phyloP scores from a whole-genome alignment of 2,329 filamentous ascomycete species.

The Lecanicillium sp. region DNA sequence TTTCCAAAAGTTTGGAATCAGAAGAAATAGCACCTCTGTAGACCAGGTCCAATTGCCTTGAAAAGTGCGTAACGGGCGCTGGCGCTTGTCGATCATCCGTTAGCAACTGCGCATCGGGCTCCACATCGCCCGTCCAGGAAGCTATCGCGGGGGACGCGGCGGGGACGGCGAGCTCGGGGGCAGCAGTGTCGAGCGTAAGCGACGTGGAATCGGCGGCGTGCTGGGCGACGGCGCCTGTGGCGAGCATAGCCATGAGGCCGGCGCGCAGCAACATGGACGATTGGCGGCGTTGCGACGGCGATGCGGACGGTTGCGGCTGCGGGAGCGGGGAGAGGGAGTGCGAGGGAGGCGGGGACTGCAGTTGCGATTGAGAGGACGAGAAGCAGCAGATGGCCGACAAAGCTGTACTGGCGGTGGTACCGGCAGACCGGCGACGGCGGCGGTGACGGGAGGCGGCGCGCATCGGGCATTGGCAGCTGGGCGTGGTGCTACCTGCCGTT shows the following conservation, averaged over 20 bases:
- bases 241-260: background rate
- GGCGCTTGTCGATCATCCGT: background rate
- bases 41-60: slow-evolving; percentile 7
- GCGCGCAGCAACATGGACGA: slow-evolving; percentile 3
- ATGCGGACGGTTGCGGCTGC: background rate
- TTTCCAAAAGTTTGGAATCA: background rate
- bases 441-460: background rate
- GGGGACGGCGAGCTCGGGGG: background rate
- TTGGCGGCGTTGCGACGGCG: background rate
- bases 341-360: background rate
- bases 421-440: background rate
- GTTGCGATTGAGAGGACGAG: too few relatives aligned
- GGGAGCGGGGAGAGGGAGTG: background rate
- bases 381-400: too few relatives aligned
- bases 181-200: background rate
- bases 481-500: background rate
- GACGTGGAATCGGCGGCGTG: background rate
- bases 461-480: background rate
- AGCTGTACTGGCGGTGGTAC: too few relatives aligned
- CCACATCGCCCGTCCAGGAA: slow-evolving; percentile 2
- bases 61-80: slow-evolving; percentile 7
- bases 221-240: background rate
- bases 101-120: background rate
- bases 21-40: too few relatives aligned
- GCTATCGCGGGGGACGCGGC: slow-evolving; percentile 8